Evolutionary conservation across 345 rosid genomes (phyloP).

Genomic region (Lepidium aucheri): DNA sequence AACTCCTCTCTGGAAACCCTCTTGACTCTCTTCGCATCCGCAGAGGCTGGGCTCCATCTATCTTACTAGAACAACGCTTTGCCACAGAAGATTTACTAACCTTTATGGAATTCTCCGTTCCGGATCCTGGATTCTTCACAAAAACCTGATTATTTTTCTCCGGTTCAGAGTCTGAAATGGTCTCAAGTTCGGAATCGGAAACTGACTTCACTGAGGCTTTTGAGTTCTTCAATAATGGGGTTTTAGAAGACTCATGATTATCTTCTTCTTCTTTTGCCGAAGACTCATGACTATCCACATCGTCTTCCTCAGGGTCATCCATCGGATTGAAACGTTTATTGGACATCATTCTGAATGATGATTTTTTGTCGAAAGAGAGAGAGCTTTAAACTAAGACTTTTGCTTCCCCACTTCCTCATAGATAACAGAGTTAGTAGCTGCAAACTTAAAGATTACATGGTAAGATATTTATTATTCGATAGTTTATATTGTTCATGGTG

Average conservation of each 20-base stretch:
- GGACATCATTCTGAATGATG: not conserved
- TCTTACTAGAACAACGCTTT: slow-evolving; percentile 12
- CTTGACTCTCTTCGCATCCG: slow-evolving; percentile 18
- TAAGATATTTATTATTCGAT: too few species aligned
- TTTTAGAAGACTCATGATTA: not conserved
- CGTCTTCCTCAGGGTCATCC: slow-evolving; percentile 20
- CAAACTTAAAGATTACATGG: too few species aligned
- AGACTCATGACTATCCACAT: not conserved
- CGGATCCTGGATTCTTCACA: not conserved
- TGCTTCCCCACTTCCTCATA: too few species aligned
- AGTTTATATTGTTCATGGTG: too few species aligned
- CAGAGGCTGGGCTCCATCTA: not conserved
- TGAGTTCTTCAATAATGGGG: not conserved
- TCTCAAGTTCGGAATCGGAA: slow-evolving; percentile 21
- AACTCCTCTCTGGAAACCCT: slow-evolving; percentile 11
- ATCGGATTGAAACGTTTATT: not conserved
- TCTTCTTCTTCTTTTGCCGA: not conserved
- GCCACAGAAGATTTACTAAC: not conserved
- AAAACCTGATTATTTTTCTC: not conserved
- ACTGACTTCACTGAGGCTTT: not conserved
- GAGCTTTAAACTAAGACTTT: too few species aligned
- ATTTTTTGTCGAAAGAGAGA: too few species aligned
- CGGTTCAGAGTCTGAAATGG: slow-evolving; percentile 26
- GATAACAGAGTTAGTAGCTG: too few species aligned
- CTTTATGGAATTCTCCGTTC: slow-evolving; percentile 5